A percentile compares a stretch with the other conserved stretches of the same genome.
phyloP scores from a whole-genome alignment of 2,329 filamentous ascomycete genomes.

The Ophiocordyceps camponoti-saundersi region DNA sequence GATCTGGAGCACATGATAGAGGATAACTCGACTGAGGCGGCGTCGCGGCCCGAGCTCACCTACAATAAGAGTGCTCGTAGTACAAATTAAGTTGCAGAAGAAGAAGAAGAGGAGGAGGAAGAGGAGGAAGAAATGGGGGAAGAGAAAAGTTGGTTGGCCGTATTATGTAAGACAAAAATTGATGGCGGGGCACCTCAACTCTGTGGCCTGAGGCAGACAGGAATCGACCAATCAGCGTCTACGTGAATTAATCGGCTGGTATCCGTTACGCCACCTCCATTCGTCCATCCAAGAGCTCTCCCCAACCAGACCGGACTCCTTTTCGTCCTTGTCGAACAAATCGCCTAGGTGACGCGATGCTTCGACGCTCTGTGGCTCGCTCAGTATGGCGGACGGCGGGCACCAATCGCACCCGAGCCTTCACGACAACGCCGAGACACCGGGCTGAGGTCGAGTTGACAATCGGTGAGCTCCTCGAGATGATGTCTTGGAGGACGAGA shows the following conservation, averaged over 20 bases:
- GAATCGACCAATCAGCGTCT: constrained; percentile 20
- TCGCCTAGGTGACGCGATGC: constrained; percentile 47
- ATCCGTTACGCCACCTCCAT: constrained; percentile 16
- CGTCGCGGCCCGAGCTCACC: constrained; percentile 40
- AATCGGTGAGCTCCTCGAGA: constrained; percentile 43
- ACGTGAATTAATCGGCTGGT: constrained; percentile 23
- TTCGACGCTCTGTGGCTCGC: constrained; percentile 50
- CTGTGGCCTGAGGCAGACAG: constrained; percentile 20
- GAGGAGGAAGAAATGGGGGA: constrained; percentile 6
- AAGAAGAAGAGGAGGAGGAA: constrained; percentile 11
- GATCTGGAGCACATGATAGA: constrained; percentile 58
- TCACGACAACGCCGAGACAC: constrained; percentile 64
- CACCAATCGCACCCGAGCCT: constrained; percentile 52
- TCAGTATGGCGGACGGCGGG: constrained; percentile 49
- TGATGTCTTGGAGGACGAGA: background rate
- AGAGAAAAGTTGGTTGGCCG: constrained; percentile 2
- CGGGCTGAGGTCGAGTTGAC: constrained; percentile 92
- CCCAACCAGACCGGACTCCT: constrained; percentile 5
- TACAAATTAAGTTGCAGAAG: constrained; percentile 37
- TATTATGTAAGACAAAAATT: too few relatives aligned
- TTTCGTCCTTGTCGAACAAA: constrained; percentile 14
- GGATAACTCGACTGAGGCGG: constrained; percentile 41
- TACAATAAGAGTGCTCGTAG: constrained; percentile 54
- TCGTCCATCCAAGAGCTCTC: background rate
- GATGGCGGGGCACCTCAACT: background rate